These are phyloP conservation scores for Boletellus emodensis DNA, from an alignment of 768 basidiomycete species.

Conservation along the genomic window DNA sequence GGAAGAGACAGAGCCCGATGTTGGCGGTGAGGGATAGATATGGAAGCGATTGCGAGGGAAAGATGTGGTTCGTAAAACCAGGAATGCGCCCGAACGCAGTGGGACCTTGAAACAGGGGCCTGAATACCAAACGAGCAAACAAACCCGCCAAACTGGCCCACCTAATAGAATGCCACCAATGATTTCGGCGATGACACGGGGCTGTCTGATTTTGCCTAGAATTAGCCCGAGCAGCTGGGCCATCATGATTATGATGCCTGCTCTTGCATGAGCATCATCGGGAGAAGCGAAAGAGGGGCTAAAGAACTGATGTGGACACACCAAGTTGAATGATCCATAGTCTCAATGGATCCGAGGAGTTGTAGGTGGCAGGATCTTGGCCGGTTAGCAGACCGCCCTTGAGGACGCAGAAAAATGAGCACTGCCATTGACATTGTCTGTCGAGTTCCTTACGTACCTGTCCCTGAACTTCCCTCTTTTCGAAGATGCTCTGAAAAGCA, in stretches of 20 bases:
- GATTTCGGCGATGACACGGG: constrained; percentile 91
- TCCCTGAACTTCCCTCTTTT: constrained; percentile 23
- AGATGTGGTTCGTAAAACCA: constrained; percentile 82
- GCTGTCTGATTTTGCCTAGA: constrained; percentile 73
- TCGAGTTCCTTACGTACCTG: constrained; percentile 19
- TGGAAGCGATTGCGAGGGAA: constrained; percentile 64
- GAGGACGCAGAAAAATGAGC: background rate
- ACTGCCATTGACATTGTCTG: background rate
- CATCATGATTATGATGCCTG: constrained; percentile 78
- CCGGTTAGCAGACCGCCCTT: constrained; percentile 79
- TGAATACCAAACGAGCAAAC: constrained; percentile 57
- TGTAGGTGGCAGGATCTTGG: constrained; percentile 64
- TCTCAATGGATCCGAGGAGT: constrained; percentile 60
- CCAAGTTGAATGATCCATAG: constrained; percentile 78
- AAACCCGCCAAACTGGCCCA: constrained; percentile 12
- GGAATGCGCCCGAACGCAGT: constrained; percentile 79
- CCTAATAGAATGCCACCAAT: constrained; percentile 88
- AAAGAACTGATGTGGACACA: constrained; percentile 29
- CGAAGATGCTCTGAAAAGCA: constrained; percentile 8
- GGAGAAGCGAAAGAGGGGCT: too few relatives aligned
- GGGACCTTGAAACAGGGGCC: constrained; percentile 24
- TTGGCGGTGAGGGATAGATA: constrained; percentile 86
- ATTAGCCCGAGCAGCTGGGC: constrained; percentile 66
- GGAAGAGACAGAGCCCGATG: constrained; percentile 83
- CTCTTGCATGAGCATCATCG: background rate